Percentiles rank a stretch among this genome's conserved stretches.
These are phyloP conservation scores for Neonectria hederae DNA, from an alignment of 2,329 filamentous ascomycete species.

Conservation along the genomic window DNA sequence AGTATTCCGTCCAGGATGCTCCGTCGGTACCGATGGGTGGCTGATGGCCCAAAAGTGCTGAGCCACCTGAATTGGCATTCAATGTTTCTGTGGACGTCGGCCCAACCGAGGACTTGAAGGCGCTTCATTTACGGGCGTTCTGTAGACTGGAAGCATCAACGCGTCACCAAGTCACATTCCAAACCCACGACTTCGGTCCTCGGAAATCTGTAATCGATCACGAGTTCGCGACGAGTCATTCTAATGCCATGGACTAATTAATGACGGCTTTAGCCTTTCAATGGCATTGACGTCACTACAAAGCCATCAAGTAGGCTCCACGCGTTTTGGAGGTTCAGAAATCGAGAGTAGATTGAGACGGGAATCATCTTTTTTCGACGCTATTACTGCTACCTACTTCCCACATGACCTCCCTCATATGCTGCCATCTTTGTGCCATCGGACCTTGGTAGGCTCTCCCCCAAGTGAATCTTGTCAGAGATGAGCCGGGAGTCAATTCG, in stretches of 20 bases:
- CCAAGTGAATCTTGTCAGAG: neutral
- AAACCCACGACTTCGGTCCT: neutral
- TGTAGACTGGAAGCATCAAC: neutral
- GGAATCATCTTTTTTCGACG: neutral
- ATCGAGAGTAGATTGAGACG: neutral
- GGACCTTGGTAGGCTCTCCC: neutral
- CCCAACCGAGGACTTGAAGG: neutral
- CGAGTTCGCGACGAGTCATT: neutral
- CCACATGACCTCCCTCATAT: neutral
- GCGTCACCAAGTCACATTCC: slow-evolving; percentile 1
- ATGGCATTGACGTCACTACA: neutral
- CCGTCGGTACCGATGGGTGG: neutral
- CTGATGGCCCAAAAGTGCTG: neutral
- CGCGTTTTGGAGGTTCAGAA: neutral
- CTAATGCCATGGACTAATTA: neutral
- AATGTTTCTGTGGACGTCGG: neutral
- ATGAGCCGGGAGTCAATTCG: neutral
- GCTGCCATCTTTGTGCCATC: neutral
- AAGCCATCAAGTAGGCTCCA: neutral
- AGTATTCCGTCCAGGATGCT: neutral
- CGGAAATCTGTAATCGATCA: neutral
- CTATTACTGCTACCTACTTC: neutral
- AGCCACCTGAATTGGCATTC: neutral
- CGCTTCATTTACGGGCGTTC: neutral
- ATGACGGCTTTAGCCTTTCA: neutral